phyloP scores from a whole-genome alignment of 2,329 filamentous ascomycete species.

The Sclerotinia subarctica region DNA sequence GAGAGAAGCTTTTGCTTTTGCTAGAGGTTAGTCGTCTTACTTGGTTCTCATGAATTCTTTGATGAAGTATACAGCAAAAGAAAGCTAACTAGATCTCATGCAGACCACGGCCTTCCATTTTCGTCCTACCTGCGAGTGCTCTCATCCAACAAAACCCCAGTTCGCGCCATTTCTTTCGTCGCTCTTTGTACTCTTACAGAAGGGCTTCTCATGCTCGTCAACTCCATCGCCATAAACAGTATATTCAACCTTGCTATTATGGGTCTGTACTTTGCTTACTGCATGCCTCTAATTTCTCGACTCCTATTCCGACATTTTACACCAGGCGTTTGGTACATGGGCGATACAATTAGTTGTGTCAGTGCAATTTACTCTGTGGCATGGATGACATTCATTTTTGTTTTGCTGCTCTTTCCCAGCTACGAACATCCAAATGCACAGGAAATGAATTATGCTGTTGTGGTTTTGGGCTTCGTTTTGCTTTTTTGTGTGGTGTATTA shows the following conservation, averaged over 20 bases:
- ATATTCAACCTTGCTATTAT: conserved; percentile 40
- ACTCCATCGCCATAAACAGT: conserved; percentile 38
- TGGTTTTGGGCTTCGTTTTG: conserved; percentile 35
- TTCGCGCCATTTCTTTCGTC: conserved; percentile 36
- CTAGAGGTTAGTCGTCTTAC: conserved; percentile 30
- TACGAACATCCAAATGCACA: conserved; percentile 30
- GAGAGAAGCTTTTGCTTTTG: conserved; percentile 37
- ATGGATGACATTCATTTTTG: conserved; percentile 39
- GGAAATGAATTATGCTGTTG: conserved; percentile 39
- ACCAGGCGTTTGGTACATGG: conserved; percentile 38
- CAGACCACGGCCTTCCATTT: conserved; percentile 38
- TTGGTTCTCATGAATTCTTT: background rate
- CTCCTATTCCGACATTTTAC: conserved; percentile 35
- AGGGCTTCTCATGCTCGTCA: conserved; percentile 39
- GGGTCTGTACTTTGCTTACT: conserved; percentile 39
- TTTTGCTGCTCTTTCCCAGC: conserved; percentile 35
- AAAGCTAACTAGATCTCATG: background rate
- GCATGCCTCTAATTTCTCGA: conserved; percentile 37
- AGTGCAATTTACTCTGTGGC: conserved; percentile 33
- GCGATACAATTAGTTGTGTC: conserved; percentile 32
- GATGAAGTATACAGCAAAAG: background rate
- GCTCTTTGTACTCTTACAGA: conserved; percentile 33
- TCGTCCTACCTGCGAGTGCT: conserved; percentile 35
- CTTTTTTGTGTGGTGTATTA: conserved; percentile 38
- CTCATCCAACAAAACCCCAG: conserved; percentile 34